These are phyloP conservation scores for Madurella fahalii DNA, from an alignment of 2,329 filamentous ascomycete species.

Conservation along the genomic window DNA sequence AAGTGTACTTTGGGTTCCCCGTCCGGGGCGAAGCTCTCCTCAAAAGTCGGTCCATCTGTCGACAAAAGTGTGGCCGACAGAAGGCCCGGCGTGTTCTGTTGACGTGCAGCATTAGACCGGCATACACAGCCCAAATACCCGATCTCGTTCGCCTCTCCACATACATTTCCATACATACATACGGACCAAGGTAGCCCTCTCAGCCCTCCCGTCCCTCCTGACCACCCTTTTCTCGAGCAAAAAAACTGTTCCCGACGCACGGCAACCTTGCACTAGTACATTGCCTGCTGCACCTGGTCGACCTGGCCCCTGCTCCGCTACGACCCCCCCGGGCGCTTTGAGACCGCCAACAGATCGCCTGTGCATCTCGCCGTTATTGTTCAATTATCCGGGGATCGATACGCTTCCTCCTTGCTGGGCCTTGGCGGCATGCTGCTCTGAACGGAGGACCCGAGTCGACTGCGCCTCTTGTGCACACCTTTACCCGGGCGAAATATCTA, in stretches of 20 bases:
- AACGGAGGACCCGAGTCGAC: conserved; percentile 19
- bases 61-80: conserved; percentile 24
- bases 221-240: conserved; percentile 2
- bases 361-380: conserved; percentile 23
- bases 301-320: not conserved
- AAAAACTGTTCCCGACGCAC: conserved; percentile 16
- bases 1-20: not conserved
- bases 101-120: conserved; percentile 15
- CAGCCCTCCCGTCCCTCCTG: conserved; percentile 12
- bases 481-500: conserved; percentile 28
- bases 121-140: conserved; percentile 14
- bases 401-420: conserved; percentile 18
- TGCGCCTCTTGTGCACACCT: conserved; percentile 26
- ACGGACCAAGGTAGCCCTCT: conserved; percentile 1
- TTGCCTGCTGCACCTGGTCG: conserved; percentile 16
- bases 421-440: conserved; percentile 23
- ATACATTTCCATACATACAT: conserved; percentile 7
- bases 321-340: conserved; percentile 3
- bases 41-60: not conserved
- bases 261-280: conserved; percentile 16
- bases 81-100: conserved; percentile 19
- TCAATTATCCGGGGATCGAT: conserved; percentile 28
- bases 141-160: conserved; percentile 16
- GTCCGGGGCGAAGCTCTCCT: not conserved
- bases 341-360: conserved; percentile 24